Conservation (phyloP, 176 grass and related monocot species). For the Triticum monococcum region DNA sequence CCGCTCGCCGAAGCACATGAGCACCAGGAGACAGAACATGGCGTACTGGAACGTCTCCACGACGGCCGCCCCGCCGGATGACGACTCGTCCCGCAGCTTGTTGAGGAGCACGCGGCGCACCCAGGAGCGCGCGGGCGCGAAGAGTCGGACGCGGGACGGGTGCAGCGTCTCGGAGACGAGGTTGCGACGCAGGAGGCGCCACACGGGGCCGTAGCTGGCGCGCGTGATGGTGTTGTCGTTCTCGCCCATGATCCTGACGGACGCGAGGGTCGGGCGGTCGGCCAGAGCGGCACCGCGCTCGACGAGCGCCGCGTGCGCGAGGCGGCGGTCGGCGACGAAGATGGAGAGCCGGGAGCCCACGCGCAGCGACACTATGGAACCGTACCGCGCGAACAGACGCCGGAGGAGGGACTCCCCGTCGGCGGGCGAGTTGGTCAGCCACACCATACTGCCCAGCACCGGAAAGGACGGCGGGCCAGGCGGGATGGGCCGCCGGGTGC, state of each 20-base stretch:
- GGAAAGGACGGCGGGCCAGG: slow-evolving; percentile 51
- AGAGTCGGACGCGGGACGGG: slow-evolving; percentile 40
- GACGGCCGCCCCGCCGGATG: background rate
- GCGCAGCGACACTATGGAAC: slow-evolving; percentile 49
- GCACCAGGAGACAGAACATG: slow-evolving; percentile 63
- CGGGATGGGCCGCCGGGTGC: slow-evolving; percentile 17
- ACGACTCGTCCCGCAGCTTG: slow-evolving; percentile 1
- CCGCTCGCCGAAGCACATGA: slow-evolving; percentile 78
- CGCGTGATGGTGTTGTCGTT: slow-evolving; percentile 35
- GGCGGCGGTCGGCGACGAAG: slow-evolving; percentile 46
- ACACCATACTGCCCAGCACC: slow-evolving; percentile 44
- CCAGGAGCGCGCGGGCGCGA: slow-evolving; percentile 43
- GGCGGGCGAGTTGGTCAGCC: slow-evolving; percentile 17
- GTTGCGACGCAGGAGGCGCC: slow-evolving; percentile 62
- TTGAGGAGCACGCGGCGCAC: slow-evolving; percentile 32
- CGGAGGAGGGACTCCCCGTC: slow-evolving; percentile 39
- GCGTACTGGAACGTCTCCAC: slow-evolving; percentile 52
- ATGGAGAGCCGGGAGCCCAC: slow-evolving; percentile 22
- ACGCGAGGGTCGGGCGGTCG: slow-evolving; percentile 3
- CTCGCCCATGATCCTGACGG: slow-evolving; percentile 7
- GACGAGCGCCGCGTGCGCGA: slow-evolving; percentile 58
- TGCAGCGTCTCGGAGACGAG: slow-evolving; percentile 54
- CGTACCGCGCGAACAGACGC: slow-evolving; percentile 34
- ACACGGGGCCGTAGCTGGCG: slow-evolving; percentile 44
- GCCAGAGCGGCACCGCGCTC: slow-evolving; percentile 42